A percentile compares a stretch with the other conserved stretches of the same genome.
phyloP scores from a whole-genome alignment of 2,329 filamentous ascomycete species.

The Teratosphaeria zuluensis region DNA sequence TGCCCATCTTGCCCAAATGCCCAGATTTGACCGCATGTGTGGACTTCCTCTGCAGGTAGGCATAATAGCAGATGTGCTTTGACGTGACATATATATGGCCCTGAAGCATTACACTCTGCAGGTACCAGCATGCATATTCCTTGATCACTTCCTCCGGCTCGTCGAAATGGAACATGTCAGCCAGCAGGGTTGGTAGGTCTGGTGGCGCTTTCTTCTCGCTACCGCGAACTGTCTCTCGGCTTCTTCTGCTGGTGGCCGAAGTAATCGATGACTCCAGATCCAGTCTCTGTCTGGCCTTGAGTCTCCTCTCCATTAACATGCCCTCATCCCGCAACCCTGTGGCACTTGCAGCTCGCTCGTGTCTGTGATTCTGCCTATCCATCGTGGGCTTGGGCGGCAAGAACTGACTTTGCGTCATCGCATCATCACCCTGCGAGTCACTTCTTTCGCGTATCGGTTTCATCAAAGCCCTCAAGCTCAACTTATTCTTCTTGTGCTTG shows the following conservation, averaged over 20 bases:
- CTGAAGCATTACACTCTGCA: slow-evolving; percentile 84
- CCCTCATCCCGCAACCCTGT: slow-evolving; percentile 41
- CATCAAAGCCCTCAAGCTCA: slow-evolving; percentile 58
- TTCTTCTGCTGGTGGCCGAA: slow-evolving; percentile 13
- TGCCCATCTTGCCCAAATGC: slow-evolving; percentile 78
- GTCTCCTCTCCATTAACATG: slow-evolving; percentile 67
- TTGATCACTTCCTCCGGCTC: slow-evolving; percentile 74
- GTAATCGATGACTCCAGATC: slow-evolving; percentile 19
- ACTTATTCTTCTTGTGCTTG: slow-evolving; percentile 34
- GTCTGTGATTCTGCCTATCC: background rate
- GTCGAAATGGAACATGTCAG: slow-evolving; percentile 70
- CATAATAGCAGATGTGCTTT: slow-evolving; percentile 92
- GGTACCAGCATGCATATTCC: slow-evolving; percentile 87
- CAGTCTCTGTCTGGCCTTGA: slow-evolving; percentile 20
- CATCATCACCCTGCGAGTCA: slow-evolving; percentile 22
- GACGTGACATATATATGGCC: slow-evolving; percentile 94
- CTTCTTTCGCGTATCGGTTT: slow-evolving; percentile 37
- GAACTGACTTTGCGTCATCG: slow-evolving; percentile 24
- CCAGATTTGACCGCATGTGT: slow-evolving; percentile 74
- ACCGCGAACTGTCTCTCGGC: slow-evolving; percentile 10
- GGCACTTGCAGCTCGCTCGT: slow-evolving; percentile 10
- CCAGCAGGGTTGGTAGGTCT: slow-evolving; percentile 15
- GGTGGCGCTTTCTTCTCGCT: slow-evolving; percentile 1
- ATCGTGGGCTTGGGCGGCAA: slow-evolving; percentile 11
- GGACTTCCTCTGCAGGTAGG: slow-evolving; percentile 88